These are phyloP conservation scores for Juncus inflexus DNA, from an alignment of 176 grass and related monocot species.

Conservation along the genomic window DNA sequence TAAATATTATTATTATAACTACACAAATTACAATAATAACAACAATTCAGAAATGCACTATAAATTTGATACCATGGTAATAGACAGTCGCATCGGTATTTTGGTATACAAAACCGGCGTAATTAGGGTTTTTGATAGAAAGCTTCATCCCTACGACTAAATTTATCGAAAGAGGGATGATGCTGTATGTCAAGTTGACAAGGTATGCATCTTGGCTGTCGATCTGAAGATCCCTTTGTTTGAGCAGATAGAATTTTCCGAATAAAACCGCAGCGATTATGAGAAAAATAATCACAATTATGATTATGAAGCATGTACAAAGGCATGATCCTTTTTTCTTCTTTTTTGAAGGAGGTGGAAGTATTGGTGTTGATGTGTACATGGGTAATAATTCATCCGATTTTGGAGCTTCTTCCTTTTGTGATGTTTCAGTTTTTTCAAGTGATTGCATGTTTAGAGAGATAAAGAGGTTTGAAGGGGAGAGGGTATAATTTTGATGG, in stretches of 20 bases:
- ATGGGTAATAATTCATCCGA: too few relatives aligned
- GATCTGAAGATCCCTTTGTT: conserved; percentile 38
- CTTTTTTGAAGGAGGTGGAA: too few relatives aligned
- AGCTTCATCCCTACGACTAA: conserved; percentile 39
- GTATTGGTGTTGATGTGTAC: too few relatives aligned
- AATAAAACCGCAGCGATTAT: conserved; percentile 32
- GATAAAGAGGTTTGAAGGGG: too few relatives aligned
- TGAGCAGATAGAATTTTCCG: conserved; percentile 53
- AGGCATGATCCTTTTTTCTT: not conserved
- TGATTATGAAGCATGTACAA: not conserved
- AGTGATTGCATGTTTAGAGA: not conserved
- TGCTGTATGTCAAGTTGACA: conserved; percentile 24
- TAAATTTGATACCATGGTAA: conserved; percentile 43
- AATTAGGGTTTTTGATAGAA: conserved; percentile 58
- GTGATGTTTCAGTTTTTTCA: not conserved
- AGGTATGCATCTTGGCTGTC: conserved; percentile 25
- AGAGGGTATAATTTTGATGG: too few relatives aligned
- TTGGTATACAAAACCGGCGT: conserved; percentile 44
- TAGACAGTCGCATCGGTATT: conserved; percentile 29
- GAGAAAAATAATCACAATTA: conserved; percentile 7
- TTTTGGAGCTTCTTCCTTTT: too few relatives aligned
- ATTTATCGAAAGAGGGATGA: conserved; percentile 25
- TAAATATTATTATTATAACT: too few relatives aligned
- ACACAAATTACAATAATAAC: too few relatives aligned
- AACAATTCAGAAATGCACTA: too few relatives aligned